Evolutionary conservation across 192 early-diverging fungal genomes (phyloP).

Genomic region (Backusella circina): DNA sequence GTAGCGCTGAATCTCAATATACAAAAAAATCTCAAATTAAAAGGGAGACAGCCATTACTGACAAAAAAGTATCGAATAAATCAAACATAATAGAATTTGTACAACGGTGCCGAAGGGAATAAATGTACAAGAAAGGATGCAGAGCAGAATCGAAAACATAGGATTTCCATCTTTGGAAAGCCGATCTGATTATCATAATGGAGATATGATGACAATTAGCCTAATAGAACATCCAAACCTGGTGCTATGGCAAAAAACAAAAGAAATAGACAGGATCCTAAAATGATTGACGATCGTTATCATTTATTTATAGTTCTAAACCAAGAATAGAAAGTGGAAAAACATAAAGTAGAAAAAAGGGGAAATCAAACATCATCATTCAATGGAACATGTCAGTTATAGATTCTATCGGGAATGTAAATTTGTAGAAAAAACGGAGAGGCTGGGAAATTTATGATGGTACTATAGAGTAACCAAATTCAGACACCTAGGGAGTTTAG

Average conservation of each 20-base stretch:
- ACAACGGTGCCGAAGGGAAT: background rate
- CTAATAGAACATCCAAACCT: background rate
- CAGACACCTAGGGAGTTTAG: conserved; percentile 16
- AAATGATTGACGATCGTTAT: background rate
- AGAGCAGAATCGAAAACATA: conserved; percentile 1
- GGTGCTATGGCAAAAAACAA: background rate
- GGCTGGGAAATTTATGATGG: conserved; percentile 6
- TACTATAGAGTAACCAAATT: conserved; percentile 13
- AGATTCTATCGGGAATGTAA: background rate
- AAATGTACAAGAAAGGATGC: background rate
- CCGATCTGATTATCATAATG: background rate
- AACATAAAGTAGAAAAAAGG: conserved; percentile 1
- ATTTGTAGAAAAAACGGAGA: conserved; percentile 3
- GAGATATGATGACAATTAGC: background rate
- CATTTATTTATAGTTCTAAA: background rate
- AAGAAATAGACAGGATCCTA: background rate
- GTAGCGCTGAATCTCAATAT: background rate
- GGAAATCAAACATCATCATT: conserved; percentile 1
- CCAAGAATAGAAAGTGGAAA: background rate
- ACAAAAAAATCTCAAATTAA: conserved; percentile 1
- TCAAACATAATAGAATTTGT: background rate
- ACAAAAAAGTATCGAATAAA: background rate
- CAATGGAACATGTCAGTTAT: conserved; percentile 5
- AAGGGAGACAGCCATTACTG: background rate
- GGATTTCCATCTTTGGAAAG: conserved; percentile 2